Evolutionary conservation across 83 land plant species (phyloP), one percentile per base, ranked within the genome.

Genomic region (Diphasiastrum complanatum): DNA sequence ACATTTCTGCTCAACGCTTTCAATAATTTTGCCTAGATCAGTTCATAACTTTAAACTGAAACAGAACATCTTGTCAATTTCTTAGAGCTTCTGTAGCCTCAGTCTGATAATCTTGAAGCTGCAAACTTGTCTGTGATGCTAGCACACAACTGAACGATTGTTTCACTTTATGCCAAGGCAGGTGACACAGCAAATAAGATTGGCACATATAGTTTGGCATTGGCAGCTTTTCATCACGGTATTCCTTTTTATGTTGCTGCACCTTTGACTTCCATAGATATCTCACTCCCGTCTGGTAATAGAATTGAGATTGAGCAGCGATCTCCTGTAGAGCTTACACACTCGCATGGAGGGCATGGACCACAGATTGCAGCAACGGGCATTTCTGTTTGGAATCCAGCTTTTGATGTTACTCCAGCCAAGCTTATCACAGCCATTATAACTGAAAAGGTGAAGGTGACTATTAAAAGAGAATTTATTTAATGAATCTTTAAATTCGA

Each of bases 171-270:
- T n/a, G n/a, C n/a, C n/a, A n/a, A n/a, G n/a, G 28, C 64, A 89
- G 96, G 96, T 49, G 97, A 92, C 52, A 92, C 97, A 5, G 97
- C 97, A 27, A 92, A 92, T 64, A 92, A 92, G 81, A 92, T 92
- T 62, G 97, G 97, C 54, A 92, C 97, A 1, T 92, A 87, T 79
- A 81, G 76, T 45, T 79, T 92, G 64, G 97, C 97, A 38, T 63
- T 92, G 2, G 76, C 75, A 40, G 95, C 97, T 38, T 54, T 29
- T 34, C 76, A 79, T 56, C 95, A 87, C 62, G 71, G 76, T 10
- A 68, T 85, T 19, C 95, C 90, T 36, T 92, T 92, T 67, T 87
- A 72, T 70, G 85, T 92, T 31, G 97, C 95, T 31, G 97, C 97
- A 33, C 97, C 97, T 1, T 40, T 85, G 53, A 92, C 97, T 22